Conservation (phyloP, 208 protist species). For the Leishmania major region DNA sequence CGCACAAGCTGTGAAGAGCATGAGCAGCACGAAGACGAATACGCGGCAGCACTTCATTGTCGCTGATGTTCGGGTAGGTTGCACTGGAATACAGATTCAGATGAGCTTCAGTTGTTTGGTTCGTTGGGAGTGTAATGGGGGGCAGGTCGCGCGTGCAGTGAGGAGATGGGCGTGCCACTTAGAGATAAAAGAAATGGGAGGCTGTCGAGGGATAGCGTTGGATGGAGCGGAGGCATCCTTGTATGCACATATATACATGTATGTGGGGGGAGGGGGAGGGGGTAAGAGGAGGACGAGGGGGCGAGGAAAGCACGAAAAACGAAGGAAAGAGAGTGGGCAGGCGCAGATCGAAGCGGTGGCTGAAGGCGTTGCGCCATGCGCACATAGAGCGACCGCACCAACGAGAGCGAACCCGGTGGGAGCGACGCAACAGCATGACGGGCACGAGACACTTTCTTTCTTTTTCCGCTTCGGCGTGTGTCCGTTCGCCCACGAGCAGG, state of each 20-base stretch:
- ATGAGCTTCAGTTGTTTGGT: background rate
- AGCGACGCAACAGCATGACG: no score
- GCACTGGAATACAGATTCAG: background rate
- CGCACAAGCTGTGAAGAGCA: conserved; percentile 17
- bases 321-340: no score
- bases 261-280: background rate
- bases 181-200: background rate
- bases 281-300: background rate
- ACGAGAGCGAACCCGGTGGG: no score
- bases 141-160: background rate
- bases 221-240: background rate
- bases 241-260: background rate
- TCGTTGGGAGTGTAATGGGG: background rate
- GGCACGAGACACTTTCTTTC: no score
- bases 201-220: background rate
- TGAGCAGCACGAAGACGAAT: conserved; percentile 12
- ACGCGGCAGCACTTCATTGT: conserved; percentile 27
- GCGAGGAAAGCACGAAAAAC: no score
- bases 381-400: no score
- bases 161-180: background rate
- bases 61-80: background rate
- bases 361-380: no score
- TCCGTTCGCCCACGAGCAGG: no score
- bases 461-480: no score
- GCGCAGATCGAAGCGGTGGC: no score